Evolutionary conservation across 352 stramenopile genomes (phyloP).

Genomic region (Phytophthora pinifolia): DNA sequence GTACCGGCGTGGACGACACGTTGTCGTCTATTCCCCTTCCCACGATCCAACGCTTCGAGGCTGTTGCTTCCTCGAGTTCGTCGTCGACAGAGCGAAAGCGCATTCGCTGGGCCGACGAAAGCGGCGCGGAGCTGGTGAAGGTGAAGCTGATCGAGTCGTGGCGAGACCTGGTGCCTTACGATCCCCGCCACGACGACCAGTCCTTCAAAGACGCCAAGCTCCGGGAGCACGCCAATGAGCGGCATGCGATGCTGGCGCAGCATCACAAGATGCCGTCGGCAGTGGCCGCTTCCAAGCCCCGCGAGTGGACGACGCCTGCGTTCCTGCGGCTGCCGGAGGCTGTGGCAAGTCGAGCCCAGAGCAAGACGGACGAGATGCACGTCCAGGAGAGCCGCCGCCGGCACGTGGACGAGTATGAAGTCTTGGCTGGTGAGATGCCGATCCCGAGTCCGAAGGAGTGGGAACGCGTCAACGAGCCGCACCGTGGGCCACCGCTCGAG

Average conservation of each 20-base stretch:
- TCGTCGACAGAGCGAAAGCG: conserved; percentile 47
- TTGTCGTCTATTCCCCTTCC: conserved; percentile 58
- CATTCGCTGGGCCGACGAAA: conserved; percentile 85
- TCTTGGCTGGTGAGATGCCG: conserved; percentile 79
- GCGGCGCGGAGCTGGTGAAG: conserved; percentile 72
- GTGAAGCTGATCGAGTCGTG: conserved; percentile 87
- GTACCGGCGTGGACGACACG: conserved; percentile 33
- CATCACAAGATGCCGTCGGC: conserved; percentile 64
- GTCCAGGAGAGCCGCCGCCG: conserved; percentile 67
- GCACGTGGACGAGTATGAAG: conserved; percentile 82
- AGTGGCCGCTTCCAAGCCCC: conserved; percentile 47
- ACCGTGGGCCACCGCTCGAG: conserved; percentile 52
- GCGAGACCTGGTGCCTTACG: conserved; percentile 71
- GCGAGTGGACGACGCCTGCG: conserved; percentile 71
- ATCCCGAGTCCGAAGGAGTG: conserved; percentile 80
- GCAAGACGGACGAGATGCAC: conserved; percentile 56
- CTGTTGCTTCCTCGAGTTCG: conserved; percentile 32
- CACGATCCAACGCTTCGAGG: conserved; percentile 85
- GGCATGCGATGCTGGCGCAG: conserved; percentile 60
- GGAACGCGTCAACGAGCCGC: conserved; percentile 61
- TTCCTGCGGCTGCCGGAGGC: conserved; percentile 62
- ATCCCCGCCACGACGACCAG: conserved; percentile 59
- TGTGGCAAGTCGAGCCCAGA: conserved; percentile 38
- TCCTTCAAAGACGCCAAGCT: conserved; percentile 85
- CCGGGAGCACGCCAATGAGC: conserved; percentile 80